phyloP scores from a whole-genome alignment of 257 asterid genomes.

The Solanum arcanum region DNA sequence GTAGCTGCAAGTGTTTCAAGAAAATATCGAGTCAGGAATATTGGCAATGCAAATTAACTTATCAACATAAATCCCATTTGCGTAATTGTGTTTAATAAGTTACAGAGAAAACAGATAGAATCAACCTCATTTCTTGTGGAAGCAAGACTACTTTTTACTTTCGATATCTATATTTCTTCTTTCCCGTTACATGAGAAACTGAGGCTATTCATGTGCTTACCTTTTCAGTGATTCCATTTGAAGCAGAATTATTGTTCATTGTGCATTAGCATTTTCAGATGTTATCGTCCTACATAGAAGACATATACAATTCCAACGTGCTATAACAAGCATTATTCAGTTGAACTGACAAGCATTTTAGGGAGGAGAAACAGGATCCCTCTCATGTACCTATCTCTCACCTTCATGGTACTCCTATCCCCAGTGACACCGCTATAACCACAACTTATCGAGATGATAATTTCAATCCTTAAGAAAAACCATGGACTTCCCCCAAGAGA shows the following conservation, averaged over 20 bases:
- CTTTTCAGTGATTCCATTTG: background rate
- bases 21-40: background rate
- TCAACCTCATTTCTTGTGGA: background rate
- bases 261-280: background rate
- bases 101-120: background rate
- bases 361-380: background rate
- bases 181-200: background rate
- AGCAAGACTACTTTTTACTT: background rate
- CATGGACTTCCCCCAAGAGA: background rate
- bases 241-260: background rate
- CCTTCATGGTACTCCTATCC: background rate
- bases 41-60: background rate
- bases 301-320: background rate
- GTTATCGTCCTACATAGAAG: background rate
- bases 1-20: slow-evolving; percentile 21
- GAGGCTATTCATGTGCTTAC: background rate
- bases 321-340: background rate
- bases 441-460: background rate
- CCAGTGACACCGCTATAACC: background rate
- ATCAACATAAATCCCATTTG: background rate
- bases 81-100: background rate
- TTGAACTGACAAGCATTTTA: background rate
- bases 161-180: background rate
- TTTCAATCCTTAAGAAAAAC: background rate
- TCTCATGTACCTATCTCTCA: background rate